A percentile compares a stretch with the other conserved stretches of the same genome.
Evolutionary conservation across 768 basidiomycete genomes (phyloP).

Genomic region (Tricholoma flavovirens): DNA sequence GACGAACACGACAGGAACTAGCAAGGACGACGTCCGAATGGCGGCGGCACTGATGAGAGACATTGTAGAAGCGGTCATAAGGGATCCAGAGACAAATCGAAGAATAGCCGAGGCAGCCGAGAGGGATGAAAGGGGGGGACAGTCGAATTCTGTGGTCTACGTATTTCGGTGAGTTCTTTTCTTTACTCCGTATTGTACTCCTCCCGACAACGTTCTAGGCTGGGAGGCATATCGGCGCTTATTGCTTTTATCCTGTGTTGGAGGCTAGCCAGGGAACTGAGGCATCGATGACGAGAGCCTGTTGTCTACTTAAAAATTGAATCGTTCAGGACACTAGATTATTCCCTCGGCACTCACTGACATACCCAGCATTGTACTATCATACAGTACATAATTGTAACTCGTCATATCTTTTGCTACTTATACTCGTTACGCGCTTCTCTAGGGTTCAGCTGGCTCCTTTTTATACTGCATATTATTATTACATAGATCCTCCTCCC

Average conservation of each 20-base stretch:
- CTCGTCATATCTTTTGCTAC: too few relatives aligned
- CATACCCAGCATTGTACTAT: too few relatives aligned
- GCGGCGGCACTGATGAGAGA: background rate
- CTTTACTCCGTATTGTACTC: background rate
- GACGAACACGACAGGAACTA: background rate
- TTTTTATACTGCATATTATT: too few relatives aligned
- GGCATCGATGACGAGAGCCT: conserved; percentile 27
- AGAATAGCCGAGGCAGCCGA: conserved; percentile 13
- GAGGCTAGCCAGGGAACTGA: conserved; percentile 48
- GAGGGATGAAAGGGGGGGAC: conserved; percentile 20
- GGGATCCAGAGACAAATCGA: conserved; percentile 10
- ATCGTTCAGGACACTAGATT: too few relatives aligned
- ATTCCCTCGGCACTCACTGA: too few relatives aligned
- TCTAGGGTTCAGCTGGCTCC: too few relatives aligned
- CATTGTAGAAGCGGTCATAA: conserved; percentile 6
- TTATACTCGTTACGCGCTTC: too few relatives aligned
- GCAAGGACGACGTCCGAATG: background rate
- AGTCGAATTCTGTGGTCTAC: conserved; percentile 69
- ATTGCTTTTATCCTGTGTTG: conserved; percentile 52
- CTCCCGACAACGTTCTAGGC: conserved; percentile 24
- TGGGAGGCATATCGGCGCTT: conserved; percentile 51
- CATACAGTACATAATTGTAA: too few relatives aligned
- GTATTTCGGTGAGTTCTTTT: conserved; percentile 63
- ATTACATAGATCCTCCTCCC: background rate
- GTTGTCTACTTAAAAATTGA: background rate